Evolutionary conservation across 495 filamentous ascomycete genomes (phyloP).

Genomic region (Neohortaea acidophila): DNA sequence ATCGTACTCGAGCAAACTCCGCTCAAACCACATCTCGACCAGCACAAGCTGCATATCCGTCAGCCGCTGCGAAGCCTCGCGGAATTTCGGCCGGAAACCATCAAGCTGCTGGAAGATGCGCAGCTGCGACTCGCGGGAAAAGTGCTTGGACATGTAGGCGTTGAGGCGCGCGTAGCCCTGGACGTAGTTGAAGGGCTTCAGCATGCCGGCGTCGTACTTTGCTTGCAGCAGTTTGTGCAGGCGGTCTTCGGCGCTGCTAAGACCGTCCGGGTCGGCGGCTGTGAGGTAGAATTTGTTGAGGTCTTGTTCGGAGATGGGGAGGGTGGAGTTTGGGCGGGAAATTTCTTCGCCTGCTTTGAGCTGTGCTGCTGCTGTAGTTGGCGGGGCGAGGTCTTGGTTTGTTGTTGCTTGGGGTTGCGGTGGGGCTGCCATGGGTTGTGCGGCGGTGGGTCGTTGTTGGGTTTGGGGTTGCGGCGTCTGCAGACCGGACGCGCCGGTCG

Average conservation of each 20-base stretch:
- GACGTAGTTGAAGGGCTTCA: conserved; percentile 96
- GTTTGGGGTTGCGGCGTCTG: conserved; percentile 1
- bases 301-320: conserved; percentile 57
- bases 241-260: conserved; percentile 78
- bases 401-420: conserved; percentile 5
- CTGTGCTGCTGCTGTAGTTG: conserved; percentile 16
- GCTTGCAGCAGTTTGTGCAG: conserved; percentile 91
- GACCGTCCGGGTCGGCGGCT: conserved; percentile 84
- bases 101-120: conserved; percentile 84
- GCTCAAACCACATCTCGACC: conserved; percentile 98
- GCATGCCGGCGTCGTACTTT: conserved; percentile 84
- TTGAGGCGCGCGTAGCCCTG: conserved; percentile 84
- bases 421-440: conserved; percentile 6
- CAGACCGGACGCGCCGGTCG: background rate
- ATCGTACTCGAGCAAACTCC: conserved; percentile 88
- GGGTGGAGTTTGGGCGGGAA: conserved; percentile 40
- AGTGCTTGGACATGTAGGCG: conserved; percentile 77
- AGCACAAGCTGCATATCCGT: conserved; percentile 85
- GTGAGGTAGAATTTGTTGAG: conserved; percentile 89
- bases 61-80: conserved; percentile 79
- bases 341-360: conserved; percentile 35
- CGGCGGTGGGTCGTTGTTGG: conserved; percentile 22
- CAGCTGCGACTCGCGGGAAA: conserved; percentile 60
- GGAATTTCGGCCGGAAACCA: conserved; percentile 86
- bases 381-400: too few species aligned